Base-by-base conservation (phyloP, 2,329 filamentous ascomycete genomes). In the Colletotrichum ledebouriae region DNA sequence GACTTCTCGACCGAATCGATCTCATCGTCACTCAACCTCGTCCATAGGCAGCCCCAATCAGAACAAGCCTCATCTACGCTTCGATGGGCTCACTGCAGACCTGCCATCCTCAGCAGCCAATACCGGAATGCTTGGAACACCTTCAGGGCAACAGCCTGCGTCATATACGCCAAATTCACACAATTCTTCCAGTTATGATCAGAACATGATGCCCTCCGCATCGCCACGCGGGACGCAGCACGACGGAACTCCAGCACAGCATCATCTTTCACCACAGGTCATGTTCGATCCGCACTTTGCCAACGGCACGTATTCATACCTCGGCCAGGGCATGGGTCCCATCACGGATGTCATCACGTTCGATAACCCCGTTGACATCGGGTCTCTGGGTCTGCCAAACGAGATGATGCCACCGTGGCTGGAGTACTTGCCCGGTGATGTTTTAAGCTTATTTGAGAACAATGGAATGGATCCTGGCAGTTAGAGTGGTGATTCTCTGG, bases 311-410 rank as follows among this genome's bases (percentile, higher is more conserved):
- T 72, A 67, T 39, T 70, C 67, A 7, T 73, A 75, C 6, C 72
- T 77, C 1, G 73, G 73, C 5, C 63, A 71, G 49, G 72, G 71
- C 13, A 71, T 73, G 42, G 67, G 76, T 58, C 20, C 73, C 66
- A 25, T 75, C 61, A 79, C 82, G 69, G 81, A 85, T 53, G 79
- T 81, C 71, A 90, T 94, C 79, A 89, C 92, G 70, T 92, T 94
- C 71, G 89, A 93, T 75, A 91, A 88, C 68, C 91, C 93, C 71
- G 88, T 95, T 39, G 91, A 94, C 71, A 91, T 94, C 83, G 88
- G 86, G 25, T 81, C 87, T 4, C 79, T 94, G 17, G 89, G 88
- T 0, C 69, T 85, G 44, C 80, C 82, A 1, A 86, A 89, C 15
- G 90, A 93, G 49, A 87, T 93, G 78, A 88, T 92, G 83, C 88